A percentile compares a stretch with the other conserved stretches of the same genome.
Conservation (phyloP, 768 basidiomycete species). For the Pleurotus djamor region DNA sequence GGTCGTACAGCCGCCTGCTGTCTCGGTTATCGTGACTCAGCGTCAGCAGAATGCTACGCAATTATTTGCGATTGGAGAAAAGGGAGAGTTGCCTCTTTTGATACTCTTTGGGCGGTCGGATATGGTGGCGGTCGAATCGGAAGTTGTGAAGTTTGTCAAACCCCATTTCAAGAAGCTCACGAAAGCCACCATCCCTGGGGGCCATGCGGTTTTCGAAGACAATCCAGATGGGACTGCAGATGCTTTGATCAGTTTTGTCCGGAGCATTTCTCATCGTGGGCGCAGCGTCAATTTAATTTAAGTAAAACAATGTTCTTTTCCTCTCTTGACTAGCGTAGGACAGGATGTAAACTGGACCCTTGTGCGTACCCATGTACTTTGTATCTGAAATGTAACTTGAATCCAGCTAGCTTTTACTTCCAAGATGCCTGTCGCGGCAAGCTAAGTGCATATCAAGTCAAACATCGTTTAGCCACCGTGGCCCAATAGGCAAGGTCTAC, state of each 20-base stretch:
- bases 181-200: background rate
- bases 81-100: background rate
- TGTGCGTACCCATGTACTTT: no score
- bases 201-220: slow-evolving; percentile 4
- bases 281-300: no score
- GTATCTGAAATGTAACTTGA: no score
- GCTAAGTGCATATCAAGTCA: no score
- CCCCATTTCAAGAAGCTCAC: background rate
- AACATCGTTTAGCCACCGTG: no score
- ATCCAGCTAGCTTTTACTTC: no score
- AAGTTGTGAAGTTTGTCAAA: background rate
- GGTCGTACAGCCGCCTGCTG: slow-evolving; percentile 14
- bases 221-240: slow-evolving; percentile 2
- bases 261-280: background rate
- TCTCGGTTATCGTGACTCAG: slow-evolving; percentile 14
- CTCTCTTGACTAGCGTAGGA: background rate
- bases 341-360: no score
- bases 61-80: slow-evolving; percentile 13
- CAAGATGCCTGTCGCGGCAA: no score
- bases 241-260: slow-evolving; percentile 1
- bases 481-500: no score
- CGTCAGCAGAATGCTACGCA: slow-evolving; percentile 23
- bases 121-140: background rate
- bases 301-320: background rate
- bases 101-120: background rate